Base-by-base conservation (phyloP, 768 basidiomycete genomes). In the Cyathus striatus region DNA sequence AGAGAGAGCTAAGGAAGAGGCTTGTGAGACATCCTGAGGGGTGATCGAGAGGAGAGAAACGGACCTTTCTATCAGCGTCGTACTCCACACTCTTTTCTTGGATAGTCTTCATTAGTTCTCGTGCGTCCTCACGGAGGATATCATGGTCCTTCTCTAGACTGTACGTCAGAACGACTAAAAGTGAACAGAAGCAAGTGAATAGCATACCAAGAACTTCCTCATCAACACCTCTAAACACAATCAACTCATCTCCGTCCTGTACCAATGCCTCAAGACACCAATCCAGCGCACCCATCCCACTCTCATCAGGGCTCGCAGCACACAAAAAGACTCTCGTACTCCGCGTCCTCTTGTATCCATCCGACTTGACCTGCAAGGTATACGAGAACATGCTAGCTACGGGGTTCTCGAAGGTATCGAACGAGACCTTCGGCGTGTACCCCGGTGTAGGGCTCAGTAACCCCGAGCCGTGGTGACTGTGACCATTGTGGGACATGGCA, bases 161-260 rank as follows among this genome's bases (percentile, higher is more conserved):
- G 23, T 24, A 32, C 41, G 42, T 21, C 20, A 32, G 35, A n/a
- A n/a, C n/a, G n/a, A n/a, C 20, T 25, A 42, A 21, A 17, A 23
- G 23, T 33, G 34, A 24, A 17, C 4, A 24, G 18, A 32, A 34
- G 24, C 21, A 4, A 38, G 32, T 5, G 9, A n/a, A 32, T 26
- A 23, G 57, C 79, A 24, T 48, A 90, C 90, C 85, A 21, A 90
- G 65, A 24, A 85, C 87, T 24, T 92, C 93, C 47, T 87, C 78
- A 48, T 95, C 92, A 12, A 95, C 78, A 1, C 95, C 95, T 26
- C 95, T 71, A 44, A 90, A 88, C 6, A 97, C 86, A 44, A 99
- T 82, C 17, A 98, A 66, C 63, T 98, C 95, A 58, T 98, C 95
- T 1, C 90, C 89, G 43, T 90, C 86, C 60, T 89, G 85, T 6